Evolutionary conservation across 345 rosid species (phyloP).

Genomic region (Populus tremula): DNA sequence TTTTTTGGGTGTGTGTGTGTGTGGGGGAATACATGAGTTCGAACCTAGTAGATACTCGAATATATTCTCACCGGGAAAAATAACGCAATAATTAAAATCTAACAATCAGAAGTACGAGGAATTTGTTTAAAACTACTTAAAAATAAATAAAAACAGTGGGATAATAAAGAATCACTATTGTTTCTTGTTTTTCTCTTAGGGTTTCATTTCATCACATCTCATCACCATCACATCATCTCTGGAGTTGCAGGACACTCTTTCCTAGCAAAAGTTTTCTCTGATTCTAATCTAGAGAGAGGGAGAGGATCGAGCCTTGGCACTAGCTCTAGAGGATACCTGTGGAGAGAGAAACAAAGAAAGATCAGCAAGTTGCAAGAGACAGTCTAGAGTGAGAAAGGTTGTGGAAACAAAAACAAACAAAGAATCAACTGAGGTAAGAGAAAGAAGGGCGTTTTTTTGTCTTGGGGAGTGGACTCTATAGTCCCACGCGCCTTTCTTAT

Average conservation of each 20-base stretch:
- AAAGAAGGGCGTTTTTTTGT: conserved; percentile 4
- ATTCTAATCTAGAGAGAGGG: conserved; percentile 1
- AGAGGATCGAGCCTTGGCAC: not conserved
- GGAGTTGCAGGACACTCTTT: conserved; percentile 28
- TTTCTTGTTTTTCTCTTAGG: not conserved
- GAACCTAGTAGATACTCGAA: no score
- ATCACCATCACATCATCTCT: conserved; percentile 50
- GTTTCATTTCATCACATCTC: conserved; percentile 23
- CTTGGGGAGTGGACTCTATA: conserved; percentile 16
- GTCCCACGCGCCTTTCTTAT: not conserved
- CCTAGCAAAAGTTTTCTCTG: conserved; percentile 7
- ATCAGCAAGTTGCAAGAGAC: not conserved
- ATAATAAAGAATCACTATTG: no score
- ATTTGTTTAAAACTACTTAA: no score
- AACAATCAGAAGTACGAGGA: no score
- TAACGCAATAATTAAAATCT: no score
- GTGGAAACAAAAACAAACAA: not conserved
- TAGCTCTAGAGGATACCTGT: not conserved
- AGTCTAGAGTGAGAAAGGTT: not conserved
- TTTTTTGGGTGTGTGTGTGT: no score
- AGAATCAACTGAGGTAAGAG: not conserved
- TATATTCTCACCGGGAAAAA: no score
- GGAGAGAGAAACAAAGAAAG: not conserved
- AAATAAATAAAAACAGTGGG: no score
- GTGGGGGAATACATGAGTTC: no score